A percentile compares a stretch with the other conserved stretches of the same genome.
Conservation (phyloP, 2,329 filamentous ascomycete species). For the Xylaria sp. region DNA sequence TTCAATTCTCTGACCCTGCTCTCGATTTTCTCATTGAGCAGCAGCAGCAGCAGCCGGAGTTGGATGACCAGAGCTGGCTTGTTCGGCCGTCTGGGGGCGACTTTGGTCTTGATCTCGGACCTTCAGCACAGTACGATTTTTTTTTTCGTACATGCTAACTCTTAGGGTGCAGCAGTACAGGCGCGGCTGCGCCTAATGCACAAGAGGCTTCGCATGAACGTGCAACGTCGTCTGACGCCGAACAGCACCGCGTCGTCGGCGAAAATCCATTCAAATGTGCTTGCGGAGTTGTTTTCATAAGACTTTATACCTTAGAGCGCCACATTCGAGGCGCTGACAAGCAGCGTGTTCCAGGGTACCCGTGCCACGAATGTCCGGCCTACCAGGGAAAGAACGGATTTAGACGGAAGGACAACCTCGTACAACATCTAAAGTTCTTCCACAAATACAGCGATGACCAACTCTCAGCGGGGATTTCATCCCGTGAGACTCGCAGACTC, state of each 20-base stretch:
- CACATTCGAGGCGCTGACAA: constrained; percentile 17
- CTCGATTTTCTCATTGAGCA: not conserved
- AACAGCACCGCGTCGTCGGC: not conserved
- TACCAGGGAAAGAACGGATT: constrained; percentile 23
- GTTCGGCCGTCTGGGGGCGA: not conserved
- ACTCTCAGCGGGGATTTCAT: no score
- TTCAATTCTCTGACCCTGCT: not conserved
- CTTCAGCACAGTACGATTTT: constrained; percentile 20
- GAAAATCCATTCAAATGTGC: constrained; percentile 7
- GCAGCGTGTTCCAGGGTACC: not conserved
- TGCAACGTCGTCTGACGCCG: not conserved
- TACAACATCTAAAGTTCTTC: constrained; percentile 13
- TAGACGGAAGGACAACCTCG: constrained; percentile 22
- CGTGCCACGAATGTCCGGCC: constrained; percentile 15
- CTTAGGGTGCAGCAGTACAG: constrained; percentile 1
- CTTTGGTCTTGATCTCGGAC: not conserved
- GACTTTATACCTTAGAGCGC: constrained; percentile 3
- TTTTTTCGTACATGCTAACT: constrained; percentile 22
- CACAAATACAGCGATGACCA: constrained; percentile 8
- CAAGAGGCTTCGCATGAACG: not conserved
- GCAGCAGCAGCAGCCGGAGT: not conserved
- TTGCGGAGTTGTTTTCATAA: constrained; percentile 10
- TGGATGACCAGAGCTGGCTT: not conserved
- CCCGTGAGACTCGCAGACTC: not conserved
- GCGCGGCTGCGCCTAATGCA: not conserved